Evolutionary conservation across 2,329 filamentous ascomycete species (phyloP).

Genomic region (Trichoderma brevicompactum): DNA sequence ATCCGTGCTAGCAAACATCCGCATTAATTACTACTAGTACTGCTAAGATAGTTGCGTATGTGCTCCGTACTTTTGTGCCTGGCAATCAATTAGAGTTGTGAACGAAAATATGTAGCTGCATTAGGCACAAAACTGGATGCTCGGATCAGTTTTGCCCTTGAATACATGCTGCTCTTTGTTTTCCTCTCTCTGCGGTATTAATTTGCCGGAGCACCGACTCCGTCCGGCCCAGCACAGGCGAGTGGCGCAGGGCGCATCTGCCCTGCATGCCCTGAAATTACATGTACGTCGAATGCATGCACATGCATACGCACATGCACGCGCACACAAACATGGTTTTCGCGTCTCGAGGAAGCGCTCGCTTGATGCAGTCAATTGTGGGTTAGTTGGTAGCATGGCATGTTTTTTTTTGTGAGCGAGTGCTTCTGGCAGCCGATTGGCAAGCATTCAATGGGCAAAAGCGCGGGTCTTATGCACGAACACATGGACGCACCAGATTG

Average conservation of each 20-base stretch:
- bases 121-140: background rate
- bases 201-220: constrained; percentile 1
- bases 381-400: background rate
- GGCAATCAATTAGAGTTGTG: too few species aligned
- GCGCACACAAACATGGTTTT: constrained; percentile 10
- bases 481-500: constrained; percentile 24
- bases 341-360: background rate
- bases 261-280: constrained; percentile 23
- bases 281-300: constrained; percentile 11
- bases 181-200: constrained; percentile 13
- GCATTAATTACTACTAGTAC: background rate
- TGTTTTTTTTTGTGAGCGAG: background rate
- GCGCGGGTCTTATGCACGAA: constrained; percentile 12
- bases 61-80: too few species aligned
- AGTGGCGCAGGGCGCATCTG: constrained; percentile 21
- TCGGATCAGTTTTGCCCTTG: background rate
- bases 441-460: background rate
- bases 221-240: background rate
- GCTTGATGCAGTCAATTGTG: too few species aligned
- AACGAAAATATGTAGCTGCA: too few species aligned
- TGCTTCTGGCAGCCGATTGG: background rate
- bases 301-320: constrained; percentile 9
- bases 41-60: too few species aligned
- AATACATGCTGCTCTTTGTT: too few species aligned
- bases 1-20: background rate